Evolutionary conservation across 2,329 filamentous ascomycete genomes (phyloP).

Genomic region (Fusarium euwallaceae): DNA sequence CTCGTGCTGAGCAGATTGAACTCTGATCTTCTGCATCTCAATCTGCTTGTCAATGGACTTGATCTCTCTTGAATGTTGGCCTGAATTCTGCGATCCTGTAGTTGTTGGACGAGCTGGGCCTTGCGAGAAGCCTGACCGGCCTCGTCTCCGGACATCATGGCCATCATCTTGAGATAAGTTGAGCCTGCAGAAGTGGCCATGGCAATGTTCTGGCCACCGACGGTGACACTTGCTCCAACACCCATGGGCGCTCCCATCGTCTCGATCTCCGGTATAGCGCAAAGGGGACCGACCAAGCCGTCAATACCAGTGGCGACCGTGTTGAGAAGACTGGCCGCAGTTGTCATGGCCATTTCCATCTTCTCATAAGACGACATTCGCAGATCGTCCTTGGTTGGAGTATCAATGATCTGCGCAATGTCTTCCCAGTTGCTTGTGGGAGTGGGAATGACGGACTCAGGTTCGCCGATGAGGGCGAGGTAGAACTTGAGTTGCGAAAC

Average conservation of each 20-base stretch:
- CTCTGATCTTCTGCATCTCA: not conserved
- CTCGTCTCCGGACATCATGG: no score
- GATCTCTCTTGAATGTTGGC: slow-evolving; percentile 24
- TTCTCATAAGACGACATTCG: no score
- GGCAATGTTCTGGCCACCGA: not conserved
- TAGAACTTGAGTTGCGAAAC: no score
- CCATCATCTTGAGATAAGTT: not conserved
- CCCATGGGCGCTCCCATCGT: not conserved
- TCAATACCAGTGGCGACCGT: not conserved
- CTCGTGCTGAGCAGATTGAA: not conserved
- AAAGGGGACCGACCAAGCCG: not conserved
- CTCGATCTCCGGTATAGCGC: not conserved
- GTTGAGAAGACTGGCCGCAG: not conserved
- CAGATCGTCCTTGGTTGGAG: not conserved
- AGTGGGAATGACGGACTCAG: no score
- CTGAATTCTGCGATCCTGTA: no score
- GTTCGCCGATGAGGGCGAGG: no score
- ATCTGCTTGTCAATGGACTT: slow-evolving; percentile 28
- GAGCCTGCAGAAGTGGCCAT: not conserved
- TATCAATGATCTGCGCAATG: no score
- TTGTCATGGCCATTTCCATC: not conserved
- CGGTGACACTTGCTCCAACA: not conserved
- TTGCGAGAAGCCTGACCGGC: no score
- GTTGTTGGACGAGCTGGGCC: no score
- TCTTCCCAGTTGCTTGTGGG: no score